Conservation (phyloP, 352 stramenopile genomes). For the Blastocystis hominis region DNA sequence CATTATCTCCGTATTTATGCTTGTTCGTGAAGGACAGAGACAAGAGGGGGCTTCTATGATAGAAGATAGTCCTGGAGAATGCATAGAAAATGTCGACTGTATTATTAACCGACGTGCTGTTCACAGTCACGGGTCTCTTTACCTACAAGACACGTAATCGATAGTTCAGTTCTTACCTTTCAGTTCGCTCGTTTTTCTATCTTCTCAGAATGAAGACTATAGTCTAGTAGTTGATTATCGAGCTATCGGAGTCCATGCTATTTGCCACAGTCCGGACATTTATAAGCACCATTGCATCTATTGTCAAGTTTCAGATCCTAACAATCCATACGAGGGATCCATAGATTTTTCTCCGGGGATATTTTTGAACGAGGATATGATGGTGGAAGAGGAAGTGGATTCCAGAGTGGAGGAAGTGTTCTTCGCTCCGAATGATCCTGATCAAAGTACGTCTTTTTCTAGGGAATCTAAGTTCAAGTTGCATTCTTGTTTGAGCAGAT, state of each 20-base stretch:
- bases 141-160: not conserved
- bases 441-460: not conserved
- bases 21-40: not conserved
- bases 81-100: not conserved
- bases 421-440: constrained; percentile 15
- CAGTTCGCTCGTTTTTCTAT: not conserved
- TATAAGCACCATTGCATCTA: constrained; percentile 43
- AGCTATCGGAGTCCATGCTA: constrained; percentile 40
- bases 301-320: constrained; percentile 34
- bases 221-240: constrained; percentile 7
- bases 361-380: not conserved
- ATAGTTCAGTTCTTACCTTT: not conserved
- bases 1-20: not conserved
- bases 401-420: not conserved
- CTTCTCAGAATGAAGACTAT: not conserved
- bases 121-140: not conserved
- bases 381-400: not conserved
- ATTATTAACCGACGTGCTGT: not conserved
- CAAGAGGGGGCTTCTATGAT: not conserved
- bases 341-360: not conserved
- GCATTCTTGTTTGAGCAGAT: not conserved
- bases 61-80: not conserved
- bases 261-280: constrained; percentile 46
- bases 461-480: not conserved
- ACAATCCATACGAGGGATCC: not conserved